Evolutionary conservation across 2,329 filamentous ascomycete genomes (phyloP).

Genomic region (Teratosphaeria viscida): DNA sequence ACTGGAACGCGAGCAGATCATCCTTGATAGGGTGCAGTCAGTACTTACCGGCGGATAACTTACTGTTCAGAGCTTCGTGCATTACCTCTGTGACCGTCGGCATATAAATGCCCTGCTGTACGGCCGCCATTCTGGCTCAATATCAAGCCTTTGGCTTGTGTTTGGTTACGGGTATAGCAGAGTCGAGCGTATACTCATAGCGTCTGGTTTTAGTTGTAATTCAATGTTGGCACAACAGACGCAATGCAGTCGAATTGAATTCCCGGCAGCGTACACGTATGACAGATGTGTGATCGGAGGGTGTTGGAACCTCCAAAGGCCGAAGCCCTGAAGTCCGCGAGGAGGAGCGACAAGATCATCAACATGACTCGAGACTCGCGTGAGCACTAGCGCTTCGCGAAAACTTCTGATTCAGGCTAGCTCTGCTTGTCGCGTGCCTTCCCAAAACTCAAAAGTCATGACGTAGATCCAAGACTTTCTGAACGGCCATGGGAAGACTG

Average conservation of each 20-base stretch:
- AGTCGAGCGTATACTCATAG: neutral
- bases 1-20: slow-evolving; percentile 34
- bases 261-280: neutral
- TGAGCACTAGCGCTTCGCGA: neutral
- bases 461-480: neutral
- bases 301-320: neutral
- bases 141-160: neutral
- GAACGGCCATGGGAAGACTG: neutral
- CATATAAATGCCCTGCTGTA: slow-evolving; percentile 6
- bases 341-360: too few relatives aligned
- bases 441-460: neutral
- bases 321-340: neutral
- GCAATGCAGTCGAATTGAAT: too few relatives aligned
- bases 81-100: slow-evolving; percentile 22
- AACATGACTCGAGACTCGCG: neutral
- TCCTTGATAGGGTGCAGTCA: slow-evolving; percentile 26
- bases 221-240: neutral
- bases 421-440: neutral
- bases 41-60: slow-evolving; percentile 19
- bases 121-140: neutral
- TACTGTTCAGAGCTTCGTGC: neutral
- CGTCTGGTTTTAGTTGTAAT: neutral
- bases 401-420: neutral
- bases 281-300: neutral
- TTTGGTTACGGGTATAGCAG: neutral